Evolutionary conservation across 2,329 filamentous ascomycete species (phyloP).

Genomic region (Colletotrichum spinosum): DNA sequence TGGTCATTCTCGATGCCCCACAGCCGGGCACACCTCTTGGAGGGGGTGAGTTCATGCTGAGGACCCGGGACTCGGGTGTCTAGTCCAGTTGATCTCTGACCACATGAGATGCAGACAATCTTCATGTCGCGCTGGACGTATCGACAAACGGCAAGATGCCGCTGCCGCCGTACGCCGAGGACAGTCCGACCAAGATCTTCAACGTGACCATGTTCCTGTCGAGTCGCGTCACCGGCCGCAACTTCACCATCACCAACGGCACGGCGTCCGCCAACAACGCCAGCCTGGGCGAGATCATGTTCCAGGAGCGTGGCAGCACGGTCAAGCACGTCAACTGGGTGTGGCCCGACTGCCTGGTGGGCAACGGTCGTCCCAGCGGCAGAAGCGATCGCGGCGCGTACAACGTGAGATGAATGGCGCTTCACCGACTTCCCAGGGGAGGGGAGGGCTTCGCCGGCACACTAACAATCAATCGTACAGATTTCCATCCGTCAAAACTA

Average conservation of each 20-base stretch:
- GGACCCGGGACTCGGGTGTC: neutral
- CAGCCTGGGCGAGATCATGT: slow-evolving; percentile 71
- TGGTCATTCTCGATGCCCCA: slow-evolving; percentile 74
- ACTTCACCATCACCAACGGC: slow-evolving; percentile 76
- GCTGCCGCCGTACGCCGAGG: slow-evolving; percentile 66
- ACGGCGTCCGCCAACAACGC: slow-evolving; percentile 63
- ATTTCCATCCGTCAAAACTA: slow-evolving; percentile 80
- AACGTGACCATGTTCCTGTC: slow-evolving; percentile 76
- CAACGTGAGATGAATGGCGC: slow-evolving; percentile 58
- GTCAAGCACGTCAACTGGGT: slow-evolving; percentile 81
- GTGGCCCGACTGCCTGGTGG: slow-evolving; percentile 77
- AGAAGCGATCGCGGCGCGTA: slow-evolving; percentile 70
- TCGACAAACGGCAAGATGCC: slow-evolving; percentile 73
- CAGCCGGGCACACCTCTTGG: slow-evolving; percentile 74
- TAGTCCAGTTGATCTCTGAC: slow-evolving; percentile 22
- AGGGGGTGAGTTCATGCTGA: slow-evolving; percentile 61
- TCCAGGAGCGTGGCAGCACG: slow-evolving; percentile 73
- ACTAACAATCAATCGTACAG: slow-evolving; percentile 45
- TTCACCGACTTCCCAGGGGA: neutral
- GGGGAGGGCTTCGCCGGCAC: neutral
- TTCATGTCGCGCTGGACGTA: slow-evolving; percentile 76
- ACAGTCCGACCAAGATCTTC: slow-evolving; percentile 67
- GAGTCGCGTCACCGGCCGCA: slow-evolving; percentile 70
- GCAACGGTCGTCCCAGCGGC: slow-evolving; percentile 62
- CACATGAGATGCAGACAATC: slow-evolving; percentile 52